Base-by-base conservation (phyloP, 257 asterid species). In the Ehretia macrophylla region DNA sequence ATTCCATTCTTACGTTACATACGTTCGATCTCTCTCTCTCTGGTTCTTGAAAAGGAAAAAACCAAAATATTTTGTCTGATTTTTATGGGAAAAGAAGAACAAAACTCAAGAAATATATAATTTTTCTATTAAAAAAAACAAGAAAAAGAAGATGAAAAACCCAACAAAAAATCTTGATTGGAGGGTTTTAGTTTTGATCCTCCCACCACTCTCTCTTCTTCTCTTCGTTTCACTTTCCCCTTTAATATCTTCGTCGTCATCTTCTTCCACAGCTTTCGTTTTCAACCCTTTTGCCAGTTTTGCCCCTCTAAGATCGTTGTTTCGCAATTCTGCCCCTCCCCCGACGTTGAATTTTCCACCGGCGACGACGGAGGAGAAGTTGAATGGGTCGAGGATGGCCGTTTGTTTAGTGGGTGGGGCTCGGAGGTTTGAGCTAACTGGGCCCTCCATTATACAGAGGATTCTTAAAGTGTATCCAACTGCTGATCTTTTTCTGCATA, bases 341-440 rank as follows among this genome's bases (percentile, higher is more conserved):
- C 17, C 44, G 27, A 21, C 62, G 32, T 50, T 53, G 59, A 35
- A 38, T 21, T 21, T 10, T 22, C n/a, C 20, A 23, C 51, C 12
- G 49, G 16, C 10, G 44, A 3, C 16, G 9, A 21, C 14, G 42
- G 22, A 37, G 62, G 63, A 50, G 5, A 68, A 68, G 59, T 32
- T 74, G 42, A 70, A 66, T 5, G 67, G 72, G 62, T 60, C 95
- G 42, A 79, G 86, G 64, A 89, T 93, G 14, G 99, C 96, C 16
- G 96, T 93, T 8, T 93, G 99, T 59, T 73, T 93, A 77, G 97
- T 93, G 20, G 99, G 99, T 18, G 99, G 99, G 58, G 99, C 99
- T 45, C 77, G 99, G 54, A 80, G 97, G 21, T 93, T 93, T 70
- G 99, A 93, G 77, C 86, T 93, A 22, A 84, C 99, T 12, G 97